Conservation (phyloP, 805 yeast species). For the Sungouiella thailandica region DNA sequence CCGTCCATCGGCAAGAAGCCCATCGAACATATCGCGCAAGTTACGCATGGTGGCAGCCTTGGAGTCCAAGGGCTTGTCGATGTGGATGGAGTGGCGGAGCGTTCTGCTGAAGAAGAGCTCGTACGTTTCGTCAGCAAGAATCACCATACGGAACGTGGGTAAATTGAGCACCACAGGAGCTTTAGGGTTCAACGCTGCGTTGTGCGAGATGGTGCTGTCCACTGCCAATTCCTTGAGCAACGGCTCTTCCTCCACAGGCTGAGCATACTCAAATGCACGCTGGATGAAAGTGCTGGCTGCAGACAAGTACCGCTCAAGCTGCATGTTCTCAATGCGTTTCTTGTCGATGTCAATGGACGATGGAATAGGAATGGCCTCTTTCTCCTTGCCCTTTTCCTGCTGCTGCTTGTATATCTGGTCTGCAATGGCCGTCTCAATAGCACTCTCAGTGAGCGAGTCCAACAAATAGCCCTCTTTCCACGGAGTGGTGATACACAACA, state of each 20-base stretch:
- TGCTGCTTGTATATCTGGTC: slow-evolving; percentile 49
- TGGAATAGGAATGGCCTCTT: slow-evolving; percentile 44
- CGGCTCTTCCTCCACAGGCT: slow-evolving; percentile 48
- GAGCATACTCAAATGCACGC: slow-evolving; percentile 86
- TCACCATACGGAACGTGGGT: slow-evolving; percentile 91
- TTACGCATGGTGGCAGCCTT: slow-evolving; percentile 49
- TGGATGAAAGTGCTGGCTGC: slow-evolving; percentile 86
- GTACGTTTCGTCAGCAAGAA: slow-evolving; percentile 89
- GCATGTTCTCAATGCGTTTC: slow-evolving; percentile 55
- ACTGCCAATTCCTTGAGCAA: slow-evolving; percentile 34
- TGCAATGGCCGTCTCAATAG: slow-evolving; percentile 64
- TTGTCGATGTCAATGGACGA: slow-evolving; percentile 58
- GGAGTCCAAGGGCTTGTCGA: slow-evolving; percentile 48
- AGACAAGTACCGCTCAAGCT: slow-evolving; percentile 73
- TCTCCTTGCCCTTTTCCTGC: slow-evolving; percentile 22
- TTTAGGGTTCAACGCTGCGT: slow-evolving; percentile 78
- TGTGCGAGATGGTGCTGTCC: slow-evolving; percentile 47
- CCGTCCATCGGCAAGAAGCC: slow-evolving; percentile 85
- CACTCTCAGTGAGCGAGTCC: slow-evolving; percentile 58
- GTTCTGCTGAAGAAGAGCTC: slow-evolving; percentile 77
- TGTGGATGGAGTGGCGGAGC: slow-evolving; percentile 61
- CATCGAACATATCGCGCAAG: slow-evolving; percentile 84
- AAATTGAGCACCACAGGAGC: slow-evolving; percentile 70
- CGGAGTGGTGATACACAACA: slow-evolving; percentile 76
- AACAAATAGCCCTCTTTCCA: slow-evolving; percentile 70